Evolutionary conservation across 495 filamentous ascomycete species (phyloP).

Genomic region (Aspergillus sparsus): DNA sequence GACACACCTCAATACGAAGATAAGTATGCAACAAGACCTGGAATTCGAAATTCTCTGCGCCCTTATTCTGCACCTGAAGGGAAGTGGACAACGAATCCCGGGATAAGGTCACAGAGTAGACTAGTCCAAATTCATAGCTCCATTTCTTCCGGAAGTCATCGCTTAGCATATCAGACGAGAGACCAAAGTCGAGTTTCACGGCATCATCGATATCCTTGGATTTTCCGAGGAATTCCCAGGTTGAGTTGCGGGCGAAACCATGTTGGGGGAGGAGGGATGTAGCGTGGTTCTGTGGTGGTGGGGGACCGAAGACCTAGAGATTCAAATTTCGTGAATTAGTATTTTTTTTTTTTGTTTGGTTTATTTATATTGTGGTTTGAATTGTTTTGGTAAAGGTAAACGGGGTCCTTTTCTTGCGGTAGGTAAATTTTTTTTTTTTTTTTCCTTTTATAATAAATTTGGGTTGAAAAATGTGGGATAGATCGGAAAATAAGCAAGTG

Average conservation of each 20-base stretch:
- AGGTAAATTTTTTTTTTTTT: too few relatives aligned
- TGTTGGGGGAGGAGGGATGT: constrained; percentile 83
- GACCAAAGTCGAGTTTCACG: constrained; percentile 93
- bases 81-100: constrained; percentile 74
- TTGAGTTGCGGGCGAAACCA: constrained; percentile 88
- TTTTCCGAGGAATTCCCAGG: constrained; percentile 64
- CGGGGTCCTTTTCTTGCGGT: too few relatives aligned
- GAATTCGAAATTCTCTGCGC: constrained; percentile 78
- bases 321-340: neutral
- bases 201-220: constrained; percentile 57
- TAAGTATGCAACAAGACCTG: constrained; percentile 93
- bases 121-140: constrained; percentile 82
- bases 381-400: too few relatives aligned
- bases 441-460: too few relatives aligned
- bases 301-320: constrained; percentile 82
- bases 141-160: constrained; percentile 65
- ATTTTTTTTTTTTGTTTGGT: constrained; percentile 1
- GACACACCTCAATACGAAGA: constrained; percentile 70
- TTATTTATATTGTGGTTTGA: too few relatives aligned
- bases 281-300: constrained; percentile 68
- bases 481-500: too few relatives aligned
- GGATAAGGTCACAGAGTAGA: constrained; percentile 87
- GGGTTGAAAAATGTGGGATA: too few relatives aligned
- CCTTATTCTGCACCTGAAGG: constrained; percentile 81
- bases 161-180: constrained; percentile 68